Evolutionary conservation across 176 grass and related monocot species (phyloP).

Genomic region (Paspalum vaginatum): DNA sequence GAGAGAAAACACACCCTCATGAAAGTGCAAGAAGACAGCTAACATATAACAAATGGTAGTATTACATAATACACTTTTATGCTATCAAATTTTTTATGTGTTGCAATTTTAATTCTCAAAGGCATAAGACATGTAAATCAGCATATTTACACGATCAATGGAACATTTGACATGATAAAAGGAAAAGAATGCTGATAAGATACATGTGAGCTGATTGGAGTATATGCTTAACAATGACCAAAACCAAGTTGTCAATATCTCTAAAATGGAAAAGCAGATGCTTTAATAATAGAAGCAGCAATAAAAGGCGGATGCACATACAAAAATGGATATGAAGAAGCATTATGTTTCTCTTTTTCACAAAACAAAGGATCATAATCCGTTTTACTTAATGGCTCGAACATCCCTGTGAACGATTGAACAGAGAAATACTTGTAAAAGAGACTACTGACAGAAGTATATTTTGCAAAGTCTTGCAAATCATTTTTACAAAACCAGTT

Average conservation of each 20-base stretch:
- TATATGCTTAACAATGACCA: background rate
- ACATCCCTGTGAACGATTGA: background rate
- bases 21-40: background rate
- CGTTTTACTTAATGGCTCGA: background rate
- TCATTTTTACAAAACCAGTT: slow-evolving; percentile 9
- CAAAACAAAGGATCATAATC: background rate
- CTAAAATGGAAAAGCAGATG: background rate
- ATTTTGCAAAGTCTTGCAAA: background rate
- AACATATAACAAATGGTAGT: slow-evolving; percentile 22
- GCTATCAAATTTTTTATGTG: background rate
- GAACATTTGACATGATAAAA: background rate
- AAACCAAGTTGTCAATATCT: background rate
- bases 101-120: background rate
- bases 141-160: background rate
- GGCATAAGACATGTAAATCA: background rate
- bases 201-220: background rate
- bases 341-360: background rate
- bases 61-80: background rate
- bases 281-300: background rate
- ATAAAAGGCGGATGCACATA: background rate
- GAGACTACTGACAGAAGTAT: background rate
- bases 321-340: background rate
- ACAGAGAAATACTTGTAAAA: slow-evolving; percentile 17
- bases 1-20: slow-evolving; percentile 16
- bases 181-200: background rate